Percentiles rank a stretch among this genome's conserved stretches.
Conservation (phyloP, 441 rosid genomes). For the Hypseocharis bilobata region DNA sequence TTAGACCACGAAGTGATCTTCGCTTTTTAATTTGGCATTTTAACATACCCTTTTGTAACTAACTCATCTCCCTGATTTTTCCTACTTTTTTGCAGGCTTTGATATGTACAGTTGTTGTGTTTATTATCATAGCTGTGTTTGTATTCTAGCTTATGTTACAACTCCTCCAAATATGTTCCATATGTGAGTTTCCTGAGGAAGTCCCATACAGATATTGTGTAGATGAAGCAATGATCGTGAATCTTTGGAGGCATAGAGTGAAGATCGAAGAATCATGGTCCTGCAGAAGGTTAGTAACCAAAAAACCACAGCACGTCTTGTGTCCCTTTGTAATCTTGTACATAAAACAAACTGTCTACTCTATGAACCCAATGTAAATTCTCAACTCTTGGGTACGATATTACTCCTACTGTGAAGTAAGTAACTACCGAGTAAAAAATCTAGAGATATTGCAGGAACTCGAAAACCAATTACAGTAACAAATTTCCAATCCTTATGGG, state of each 20-base stretch:
- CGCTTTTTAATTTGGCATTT: not conserved
- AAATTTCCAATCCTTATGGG: too few species aligned
- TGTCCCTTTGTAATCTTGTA: conserved; percentile 17
- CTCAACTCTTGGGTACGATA: conserved; percentile 1
- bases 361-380: not conserved
- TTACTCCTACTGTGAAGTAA: not conserved
- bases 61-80: not conserved
- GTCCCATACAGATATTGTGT: not conserved
- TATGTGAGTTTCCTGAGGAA: not conserved
- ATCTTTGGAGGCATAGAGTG: not conserved
- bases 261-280: not conserved
- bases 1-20: too few species aligned
- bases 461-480: too few species aligned
- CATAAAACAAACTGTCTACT: conserved; percentile 7
- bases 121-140: conserved; percentile 33
- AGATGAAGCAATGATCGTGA: not conserved
- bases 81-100: conserved; percentile 48
- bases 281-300: not conserved
- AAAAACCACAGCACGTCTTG: not conserved
- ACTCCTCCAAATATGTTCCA: not conserved
- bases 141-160: conserved; percentile 25
- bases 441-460: too few species aligned
- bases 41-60: not conserved
- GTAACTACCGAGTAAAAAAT: too few species aligned
- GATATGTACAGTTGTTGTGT: conserved; percentile 48